phyloP scores from a whole-genome alignment of 257 asterid species.

The Fraxinus pennsylvanica region DNA sequence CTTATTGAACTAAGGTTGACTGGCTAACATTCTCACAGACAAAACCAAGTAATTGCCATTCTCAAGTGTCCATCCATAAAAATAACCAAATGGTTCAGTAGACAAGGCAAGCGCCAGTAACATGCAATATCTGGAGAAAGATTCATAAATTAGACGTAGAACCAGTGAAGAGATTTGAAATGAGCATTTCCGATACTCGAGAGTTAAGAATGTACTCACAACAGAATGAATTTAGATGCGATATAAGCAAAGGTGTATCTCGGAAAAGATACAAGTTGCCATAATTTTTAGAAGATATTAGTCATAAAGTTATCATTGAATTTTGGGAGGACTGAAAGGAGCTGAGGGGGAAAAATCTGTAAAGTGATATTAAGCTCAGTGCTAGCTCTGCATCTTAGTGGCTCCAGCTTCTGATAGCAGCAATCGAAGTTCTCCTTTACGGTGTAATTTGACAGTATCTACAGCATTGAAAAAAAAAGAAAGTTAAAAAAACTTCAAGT shows the following conservation, averaged over 20 bases:
- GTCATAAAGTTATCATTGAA: not conserved
- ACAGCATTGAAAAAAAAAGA: conserved; percentile 21
- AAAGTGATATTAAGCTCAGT: not conserved
- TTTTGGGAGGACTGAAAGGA: not conserved
- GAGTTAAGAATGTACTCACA: not conserved
- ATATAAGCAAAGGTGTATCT: not conserved
- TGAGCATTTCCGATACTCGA: not conserved
- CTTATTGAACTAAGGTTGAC: no score
- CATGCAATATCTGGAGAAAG: not conserved
- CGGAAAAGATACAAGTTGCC: not conserved
- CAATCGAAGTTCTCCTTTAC: conserved; percentile 64
- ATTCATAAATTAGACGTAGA: not conserved
- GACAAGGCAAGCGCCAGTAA: not conserved
- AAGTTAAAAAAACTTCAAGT: not conserved
- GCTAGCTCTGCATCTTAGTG: conserved; percentile 22
- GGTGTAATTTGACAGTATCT: conserved; percentile 65
- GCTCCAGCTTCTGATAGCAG: conserved; percentile 61
- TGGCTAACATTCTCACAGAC: not conserved
- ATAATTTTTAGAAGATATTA: not conserved
- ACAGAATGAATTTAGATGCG: not conserved
- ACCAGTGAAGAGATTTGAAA: not conserved
- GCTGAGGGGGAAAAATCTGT: not conserved
- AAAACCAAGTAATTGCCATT: not conserved
- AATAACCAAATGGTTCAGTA: not conserved
- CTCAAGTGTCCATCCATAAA: not conserved